phyloP scores from a whole-genome alignment of 1,284 basidiomycete species.

The Trametes polyzona region DNA sequence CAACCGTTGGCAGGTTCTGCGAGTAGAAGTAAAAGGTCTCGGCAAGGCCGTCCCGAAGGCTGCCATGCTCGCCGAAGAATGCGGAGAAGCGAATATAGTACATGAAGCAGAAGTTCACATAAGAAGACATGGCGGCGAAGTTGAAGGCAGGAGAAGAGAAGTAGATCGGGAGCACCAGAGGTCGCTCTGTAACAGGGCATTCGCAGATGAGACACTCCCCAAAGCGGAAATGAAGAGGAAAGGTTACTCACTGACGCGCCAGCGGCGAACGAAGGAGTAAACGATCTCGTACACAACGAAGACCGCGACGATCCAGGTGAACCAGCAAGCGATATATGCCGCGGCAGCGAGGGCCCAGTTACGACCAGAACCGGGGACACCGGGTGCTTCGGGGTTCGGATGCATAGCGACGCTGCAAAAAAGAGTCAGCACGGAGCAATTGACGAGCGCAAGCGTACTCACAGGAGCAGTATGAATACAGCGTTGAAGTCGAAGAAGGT shows the following conservation, averaged over 20 bases:
- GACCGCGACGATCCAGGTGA: slow-evolving; percentile 75
- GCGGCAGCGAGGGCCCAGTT: slow-evolving; percentile 80
- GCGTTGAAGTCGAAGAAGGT: slow-evolving; percentile 84
- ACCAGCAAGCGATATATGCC: slow-evolving; percentile 80
- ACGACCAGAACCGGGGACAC: slow-evolving; percentile 67
- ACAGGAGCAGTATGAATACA: slow-evolving; percentile 78
- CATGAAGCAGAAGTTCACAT: slow-evolving; percentile 82
- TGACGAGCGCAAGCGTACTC: slow-evolving; percentile 40
- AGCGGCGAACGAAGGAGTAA: slow-evolving; percentile 79
- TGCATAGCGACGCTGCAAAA: slow-evolving; percentile 62
- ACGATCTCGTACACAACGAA: slow-evolving; percentile 79
- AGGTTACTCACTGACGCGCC: slow-evolving; percentile 78
- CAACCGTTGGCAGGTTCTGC: slow-evolving; percentile 79
- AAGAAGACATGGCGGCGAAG: slow-evolving; percentile 75
- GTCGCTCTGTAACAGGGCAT: slow-evolving; percentile 59
- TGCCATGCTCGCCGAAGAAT: slow-evolving; percentile 56
- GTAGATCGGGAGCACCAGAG: slow-evolving; percentile 80
- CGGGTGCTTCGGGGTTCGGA: slow-evolving; percentile 68
- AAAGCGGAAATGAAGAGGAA: slow-evolving; percentile 2
- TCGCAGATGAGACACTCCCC: slow-evolving; percentile 7
- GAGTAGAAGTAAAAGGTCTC: slow-evolving; percentile 81
- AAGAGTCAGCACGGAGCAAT: slow-evolving; percentile 18
- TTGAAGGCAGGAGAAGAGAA: slow-evolving; percentile 77
- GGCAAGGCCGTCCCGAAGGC: slow-evolving; percentile 66
- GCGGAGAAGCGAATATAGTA: slow-evolving; percentile 74